phyloP scores from a whole-genome alignment of 495 filamentous ascomycete species.

The Lasiosphaeris hirsuta region DNA sequence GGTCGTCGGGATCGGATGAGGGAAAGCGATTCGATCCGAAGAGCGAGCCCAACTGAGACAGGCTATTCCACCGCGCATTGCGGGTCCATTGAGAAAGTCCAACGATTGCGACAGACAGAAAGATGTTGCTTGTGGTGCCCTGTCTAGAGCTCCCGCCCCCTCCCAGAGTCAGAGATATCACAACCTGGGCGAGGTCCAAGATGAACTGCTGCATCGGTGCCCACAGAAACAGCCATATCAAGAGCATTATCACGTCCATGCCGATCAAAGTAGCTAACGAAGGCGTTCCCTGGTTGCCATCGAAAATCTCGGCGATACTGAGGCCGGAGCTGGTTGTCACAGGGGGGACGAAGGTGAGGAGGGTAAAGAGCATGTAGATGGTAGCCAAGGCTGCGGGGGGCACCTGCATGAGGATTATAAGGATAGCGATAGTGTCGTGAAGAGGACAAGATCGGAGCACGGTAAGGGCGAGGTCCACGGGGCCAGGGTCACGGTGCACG shows the following conservation, averaged over 20 bases:
- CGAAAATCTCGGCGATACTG: slow-evolving; percentile 50
- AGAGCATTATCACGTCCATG: slow-evolving; percentile 74
- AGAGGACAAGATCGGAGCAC: slow-evolving; percentile 89
- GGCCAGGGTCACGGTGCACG: slow-evolving; percentile 58
- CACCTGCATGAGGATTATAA: slow-evolving; percentile 96
- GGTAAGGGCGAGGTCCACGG: slow-evolving; percentile 71
- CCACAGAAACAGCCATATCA: slow-evolving; percentile 89
- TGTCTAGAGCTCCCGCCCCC: slow-evolving; percentile 78
- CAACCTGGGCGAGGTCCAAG: slow-evolving; percentile 91
- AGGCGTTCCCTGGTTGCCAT: slow-evolving; percentile 56
- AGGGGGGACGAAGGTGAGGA: slow-evolving; percentile 88
- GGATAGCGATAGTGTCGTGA: slow-evolving; percentile 93
- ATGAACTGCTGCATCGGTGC: slow-evolving; percentile 82
- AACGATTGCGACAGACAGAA: slow-evolving; percentile 81
- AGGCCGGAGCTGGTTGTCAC: slow-evolving; percentile 54
- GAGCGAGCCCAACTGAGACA: slow-evolving; percentile 38
- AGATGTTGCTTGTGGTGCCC: slow-evolving; percentile 65
- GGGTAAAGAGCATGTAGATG: slow-evolving; percentile 90
- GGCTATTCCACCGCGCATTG: slow-evolving; percentile 46
- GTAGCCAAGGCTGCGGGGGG: slow-evolving; percentile 85
- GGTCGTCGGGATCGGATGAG: slow-evolving; percentile 37
- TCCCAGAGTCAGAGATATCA: slow-evolving; percentile 90
- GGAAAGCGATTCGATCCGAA: slow-evolving; percentile 42
- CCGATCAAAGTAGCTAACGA: slow-evolving; percentile 78
- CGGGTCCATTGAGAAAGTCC: slow-evolving; percentile 63